phyloP scores from a whole-genome alignment of 495 filamentous ascomycete species.

The Penicillium pancosmium region DNA sequence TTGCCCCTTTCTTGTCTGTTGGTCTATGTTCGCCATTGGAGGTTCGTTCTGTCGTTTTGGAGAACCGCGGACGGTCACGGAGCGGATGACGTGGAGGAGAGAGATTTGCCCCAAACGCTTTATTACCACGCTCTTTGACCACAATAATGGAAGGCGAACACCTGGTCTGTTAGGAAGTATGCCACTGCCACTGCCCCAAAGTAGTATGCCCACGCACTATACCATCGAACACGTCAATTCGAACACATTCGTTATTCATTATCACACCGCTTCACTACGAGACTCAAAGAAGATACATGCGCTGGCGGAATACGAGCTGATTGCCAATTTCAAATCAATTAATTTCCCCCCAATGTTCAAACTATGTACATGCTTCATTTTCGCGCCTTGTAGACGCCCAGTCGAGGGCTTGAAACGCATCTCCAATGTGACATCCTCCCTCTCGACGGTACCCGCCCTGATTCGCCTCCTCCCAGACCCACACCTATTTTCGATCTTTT shows the following conservation, averaged over 20 bases:
- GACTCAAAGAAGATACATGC: background rate
- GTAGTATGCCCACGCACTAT: conserved; percentile 11
- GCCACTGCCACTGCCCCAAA: background rate
- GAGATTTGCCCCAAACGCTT: background rate
- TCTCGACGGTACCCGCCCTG: conserved; percentile 6
- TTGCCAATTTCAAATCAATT: background rate
- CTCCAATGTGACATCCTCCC: conserved; percentile 9
- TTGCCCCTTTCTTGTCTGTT: background rate
- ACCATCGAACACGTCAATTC: conserved; percentile 17
- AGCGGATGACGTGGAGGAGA: conserved; percentile 19
- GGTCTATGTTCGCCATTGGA: background rate
- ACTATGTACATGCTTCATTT: background rate
- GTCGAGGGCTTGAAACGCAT: conserved; percentile 10
- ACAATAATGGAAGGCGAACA: background rate
- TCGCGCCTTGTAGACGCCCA: conserved; percentile 2
- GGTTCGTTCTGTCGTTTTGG: conserved; percentile 2
- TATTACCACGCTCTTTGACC: conserved; percentile 21
- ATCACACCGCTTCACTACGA: background rate
- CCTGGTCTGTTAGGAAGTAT: background rate
- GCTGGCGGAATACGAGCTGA: background rate
- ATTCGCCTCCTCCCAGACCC: conserved; percentile 16
- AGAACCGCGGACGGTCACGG: conserved; percentile 21
- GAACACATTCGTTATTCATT: background rate
- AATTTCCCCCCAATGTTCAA: background rate
- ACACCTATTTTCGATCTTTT: background rate